Evolutionary conservation across 2,329 filamentous ascomycete species (phyloP).

Genomic region (Graphiopsis chlorocephala): DNA sequence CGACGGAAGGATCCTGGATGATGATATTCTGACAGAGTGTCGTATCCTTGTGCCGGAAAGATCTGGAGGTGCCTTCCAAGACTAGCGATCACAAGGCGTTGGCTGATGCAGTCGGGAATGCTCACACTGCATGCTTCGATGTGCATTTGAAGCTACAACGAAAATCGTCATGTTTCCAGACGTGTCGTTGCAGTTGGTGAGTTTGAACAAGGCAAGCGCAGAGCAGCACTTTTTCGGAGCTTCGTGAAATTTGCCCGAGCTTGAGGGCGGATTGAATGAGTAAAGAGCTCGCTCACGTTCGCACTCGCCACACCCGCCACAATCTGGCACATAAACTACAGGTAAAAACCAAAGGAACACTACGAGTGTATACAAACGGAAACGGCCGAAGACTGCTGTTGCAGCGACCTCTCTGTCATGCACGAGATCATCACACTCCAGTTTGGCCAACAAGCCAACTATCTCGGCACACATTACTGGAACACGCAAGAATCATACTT

Average conservation of each 20-base stretch:
- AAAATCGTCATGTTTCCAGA: neutral
- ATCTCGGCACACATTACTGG: slow-evolving; percentile 95
- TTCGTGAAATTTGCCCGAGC: neutral
- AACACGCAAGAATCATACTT: slow-evolving; percentile 98
- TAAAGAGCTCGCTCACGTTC: neutral
- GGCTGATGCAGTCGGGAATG: neutral
- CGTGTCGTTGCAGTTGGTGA: neutral
- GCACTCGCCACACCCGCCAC: neutral
- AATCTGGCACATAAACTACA: neutral
- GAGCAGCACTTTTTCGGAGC: neutral
- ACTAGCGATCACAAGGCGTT: neutral
- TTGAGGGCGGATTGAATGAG: neutral
- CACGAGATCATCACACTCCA: slow-evolving; percentile 94
- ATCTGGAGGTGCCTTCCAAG: neutral
- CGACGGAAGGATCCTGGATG: neutral
- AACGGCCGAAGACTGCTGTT: no score
- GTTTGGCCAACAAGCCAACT: slow-evolving; percentile 89
- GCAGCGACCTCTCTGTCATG: slow-evolving; percentile 53
- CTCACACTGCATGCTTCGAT: neutral
- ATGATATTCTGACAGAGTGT: neutral
- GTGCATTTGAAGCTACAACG: neutral
- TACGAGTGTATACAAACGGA: neutral
- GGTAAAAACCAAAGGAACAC: neutral
- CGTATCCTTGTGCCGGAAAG: neutral
- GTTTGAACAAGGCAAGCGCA: neutral